Evolutionary conservation across 2,329 filamentous ascomycete species (phyloP), one percentile per base, ranked within the genome.

Genomic region (Arthrobotrys megalospora): DNA sequence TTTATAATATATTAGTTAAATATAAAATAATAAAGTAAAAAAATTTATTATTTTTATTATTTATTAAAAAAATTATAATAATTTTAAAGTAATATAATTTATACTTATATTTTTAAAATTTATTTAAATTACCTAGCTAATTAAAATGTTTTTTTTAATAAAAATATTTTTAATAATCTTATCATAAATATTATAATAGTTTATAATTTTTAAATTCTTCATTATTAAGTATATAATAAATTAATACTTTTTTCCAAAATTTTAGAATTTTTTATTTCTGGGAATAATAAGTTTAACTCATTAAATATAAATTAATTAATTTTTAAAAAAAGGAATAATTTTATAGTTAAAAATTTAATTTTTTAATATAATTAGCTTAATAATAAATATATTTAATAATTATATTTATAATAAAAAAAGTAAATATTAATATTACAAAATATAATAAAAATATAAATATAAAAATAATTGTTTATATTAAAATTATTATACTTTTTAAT

Each of bases 261-360:
- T 48, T n/a, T n/a, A 48, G 14, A 16, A 16, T n/a, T 16, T 48
- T 6, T n/a, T n/a, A 48, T 48, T 48, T 48, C 6, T 16, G 5
- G 14, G 14, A 16, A 48, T 48, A 16, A 6, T 48, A 48, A 48
- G 6, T 6, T 6, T 6, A 16, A 48, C 6, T 48, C 14, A 48
- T n/a, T 48, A 48, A 48, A 48, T 16, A n/a, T 16, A 48, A 6
- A 48, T 48, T 48, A 48, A 48, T 48, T 48, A 48, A 6, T 48
- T 16, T 48, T 16, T 16, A 16, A 16, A 21, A n/a, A 48, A 48
- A 6, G 6, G 14, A 16, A 53, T 24, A 36, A 53, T 53, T 53
- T 11, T 53, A 53, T 21, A 21, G 24, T n/a, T n/a, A 48, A 48
- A n/a, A 48, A 48, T n/a, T 48, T 16, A 48, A 48, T 16, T 48